Evolutionary conservation across 148 eudicot genomes (phyloP), one percentile per base, ranked within the genome.

Genomic region (Salicornia ramosissima): DNA sequence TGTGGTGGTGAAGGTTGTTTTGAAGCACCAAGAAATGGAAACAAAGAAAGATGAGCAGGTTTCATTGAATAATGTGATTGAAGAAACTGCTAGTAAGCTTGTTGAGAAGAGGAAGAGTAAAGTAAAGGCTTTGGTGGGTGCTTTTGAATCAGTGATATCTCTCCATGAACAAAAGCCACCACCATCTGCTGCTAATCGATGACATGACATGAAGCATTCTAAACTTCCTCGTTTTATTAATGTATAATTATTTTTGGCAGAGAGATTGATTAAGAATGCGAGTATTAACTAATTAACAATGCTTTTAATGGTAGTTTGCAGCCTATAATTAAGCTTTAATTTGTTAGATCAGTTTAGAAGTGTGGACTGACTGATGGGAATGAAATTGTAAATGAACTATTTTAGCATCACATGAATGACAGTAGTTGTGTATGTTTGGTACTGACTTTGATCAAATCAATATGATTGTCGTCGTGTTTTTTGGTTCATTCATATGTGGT

Each of bases 101-200:
- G 96, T 79, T 2, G 85, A 74, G 74, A 86, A 70, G 60, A 81
- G 91, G 87, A 94, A 88, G 73, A 90, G 97, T 65, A 94, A 88
- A 74, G 98, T 94, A 22, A 89, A 86, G 83, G 98, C 97, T 21
- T 76, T 94, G 79, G 98, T 94, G 72, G 98, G 98, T 22, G 98
- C 98, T 79, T 94, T 94, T 50, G 98, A 94, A 78, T 81, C 89
- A 0, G 98, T 90, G 16, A 86, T 94, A 51, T 90, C 95, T 21
- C 86, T 85, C 33, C 97, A 94, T 71, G 92, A 87, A 59, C 74
- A 77, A 62, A 84, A 84, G 72, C 81, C 85, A 40, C 29, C 83
- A 70, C 81, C 85, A 40, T 33, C 83, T 12, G 40, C 74, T n/a
- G 42, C 80, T 64, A 58, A 42, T 65, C 73, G 77, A 47, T 71